Evolutionary conservation across 257 asterid genomes (phyloP).

Genomic region (Scutellaria barbata): DNA sequence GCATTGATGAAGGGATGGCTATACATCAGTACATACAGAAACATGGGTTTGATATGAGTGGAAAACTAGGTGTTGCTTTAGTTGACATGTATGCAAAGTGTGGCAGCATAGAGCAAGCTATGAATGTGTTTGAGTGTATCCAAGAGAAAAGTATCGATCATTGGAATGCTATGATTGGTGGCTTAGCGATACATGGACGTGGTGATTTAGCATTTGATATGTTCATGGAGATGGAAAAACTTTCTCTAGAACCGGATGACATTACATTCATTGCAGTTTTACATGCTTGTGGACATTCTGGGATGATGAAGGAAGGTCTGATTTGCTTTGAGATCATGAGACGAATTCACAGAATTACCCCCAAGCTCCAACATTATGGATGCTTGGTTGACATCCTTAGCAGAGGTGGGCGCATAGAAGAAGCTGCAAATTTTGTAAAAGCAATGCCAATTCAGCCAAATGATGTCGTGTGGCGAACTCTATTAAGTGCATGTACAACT

Average conservation of each 20-base stretch:
- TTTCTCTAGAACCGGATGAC: constrained; percentile 61
- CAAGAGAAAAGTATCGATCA: constrained; percentile 62
- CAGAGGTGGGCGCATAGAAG: constrained; percentile 67
- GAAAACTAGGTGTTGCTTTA: constrained; percentile 76
- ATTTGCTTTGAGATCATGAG: constrained; percentile 77
- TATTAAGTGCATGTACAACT: constrained; percentile 68
- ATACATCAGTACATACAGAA: constrained; percentile 55
- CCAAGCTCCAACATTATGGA: constrained; percentile 80
- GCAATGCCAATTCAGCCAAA: constrained; percentile 83
- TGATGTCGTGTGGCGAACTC: constrained; percentile 67
- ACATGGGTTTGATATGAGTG: constrained; percentile 47
- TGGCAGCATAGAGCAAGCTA: constrained; percentile 68
- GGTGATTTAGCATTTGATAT: constrained; percentile 73
- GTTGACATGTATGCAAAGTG: constrained; percentile 90
- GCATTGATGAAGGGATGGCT: constrained; percentile 59
- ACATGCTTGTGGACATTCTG: constrained; percentile 88
- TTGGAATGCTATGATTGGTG: constrained; percentile 90
- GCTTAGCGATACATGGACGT: constrained; percentile 75
- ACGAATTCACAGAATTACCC: constrained; percentile 60
- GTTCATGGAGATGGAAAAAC: constrained; percentile 73
- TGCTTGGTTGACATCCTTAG: constrained; percentile 85
- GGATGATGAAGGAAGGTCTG: constrained; percentile 84
- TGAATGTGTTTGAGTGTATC: constrained; percentile 56
- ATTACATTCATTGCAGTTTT: constrained; percentile 71
- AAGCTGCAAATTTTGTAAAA: constrained; percentile 61